These are phyloP conservation scores for Jackrogersella multiformis DNA, from an alignment of 495 filamentous ascomycete genomes.

Conservation along the genomic window DNA sequence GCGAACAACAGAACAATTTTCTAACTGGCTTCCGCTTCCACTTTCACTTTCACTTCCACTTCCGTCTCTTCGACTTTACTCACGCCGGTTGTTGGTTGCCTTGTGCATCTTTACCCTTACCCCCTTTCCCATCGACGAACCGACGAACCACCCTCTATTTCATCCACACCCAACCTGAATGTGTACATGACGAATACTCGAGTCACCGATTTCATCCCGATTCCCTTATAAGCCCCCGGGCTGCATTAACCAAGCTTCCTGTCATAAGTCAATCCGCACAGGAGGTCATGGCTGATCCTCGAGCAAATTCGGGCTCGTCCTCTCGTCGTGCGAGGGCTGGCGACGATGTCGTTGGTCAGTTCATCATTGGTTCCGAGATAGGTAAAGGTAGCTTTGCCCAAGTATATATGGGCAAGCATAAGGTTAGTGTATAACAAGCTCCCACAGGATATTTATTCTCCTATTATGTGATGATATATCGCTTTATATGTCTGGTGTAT, in stretches of 20 bases:
- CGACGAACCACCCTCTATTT: slow-evolving; percentile 9
- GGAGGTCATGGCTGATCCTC: slow-evolving; percentile 59
- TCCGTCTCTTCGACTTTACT: slow-evolving; percentile 32
- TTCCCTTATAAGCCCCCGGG: slow-evolving; percentile 58
- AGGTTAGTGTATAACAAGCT: slow-evolving; percentile 64
- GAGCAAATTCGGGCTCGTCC: slow-evolving; percentile 44
- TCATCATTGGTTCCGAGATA: slow-evolving; percentile 82
- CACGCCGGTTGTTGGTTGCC: slow-evolving; percentile 31
- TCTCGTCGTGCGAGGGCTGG: slow-evolving; percentile 52
- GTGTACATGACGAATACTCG: slow-evolving; percentile 60
- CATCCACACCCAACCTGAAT: slow-evolving; percentile 33
- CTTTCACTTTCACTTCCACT: too few relatives aligned
- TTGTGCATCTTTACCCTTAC: slow-evolving; percentile 35
- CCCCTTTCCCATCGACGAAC: slow-evolving; percentile 28
- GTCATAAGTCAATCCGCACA: slow-evolving; percentile 53
- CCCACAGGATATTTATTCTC: slow-evolving; percentile 12
- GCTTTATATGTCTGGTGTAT: too few relatives aligned
- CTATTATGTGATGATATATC: too few relatives aligned
- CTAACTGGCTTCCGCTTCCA: slow-evolving; percentile 31
- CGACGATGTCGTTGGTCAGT: slow-evolving; percentile 78
- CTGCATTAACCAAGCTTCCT: slow-evolving; percentile 53
- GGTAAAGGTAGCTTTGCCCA: slow-evolving; percentile 96
- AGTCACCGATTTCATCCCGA: slow-evolving; percentile 52
- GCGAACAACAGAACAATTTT: too few relatives aligned
- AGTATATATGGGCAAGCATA: slow-evolving; percentile 86